These are phyloP conservation scores for Saccharata proteae DNA, from an alignment of 2,329 filamentous ascomycete genomes.

Conservation along the genomic window DNA sequence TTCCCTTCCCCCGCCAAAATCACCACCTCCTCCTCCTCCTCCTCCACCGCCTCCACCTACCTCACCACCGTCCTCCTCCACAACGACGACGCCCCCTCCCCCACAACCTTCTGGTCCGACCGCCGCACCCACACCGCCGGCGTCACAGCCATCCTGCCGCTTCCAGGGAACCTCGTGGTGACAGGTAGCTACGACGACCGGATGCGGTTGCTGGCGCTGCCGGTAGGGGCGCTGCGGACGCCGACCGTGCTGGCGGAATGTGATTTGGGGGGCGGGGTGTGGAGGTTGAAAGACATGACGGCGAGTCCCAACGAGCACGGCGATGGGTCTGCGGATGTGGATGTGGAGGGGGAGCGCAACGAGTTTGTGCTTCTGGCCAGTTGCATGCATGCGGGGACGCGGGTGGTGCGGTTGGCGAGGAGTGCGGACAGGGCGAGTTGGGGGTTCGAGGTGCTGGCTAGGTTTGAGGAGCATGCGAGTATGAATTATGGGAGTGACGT, in stretches of 20 bases:
- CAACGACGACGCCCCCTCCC: no score
- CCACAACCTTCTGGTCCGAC: no score
- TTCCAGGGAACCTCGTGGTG: constrained; percentile 48
- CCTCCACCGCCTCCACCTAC: not conserved
- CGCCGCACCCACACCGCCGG: constrained; percentile 62
- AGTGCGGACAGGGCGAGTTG: constrained; percentile 29
- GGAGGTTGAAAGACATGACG: constrained; percentile 59
- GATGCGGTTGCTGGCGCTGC: constrained; percentile 52
- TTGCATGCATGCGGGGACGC: constrained; percentile 83
- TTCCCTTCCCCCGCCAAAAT: not conserved
- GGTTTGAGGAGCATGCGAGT: constrained; percentile 76
- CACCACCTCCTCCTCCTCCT: no score
- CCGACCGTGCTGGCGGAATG: constrained; percentile 48
- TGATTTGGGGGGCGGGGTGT: constrained; percentile 70
- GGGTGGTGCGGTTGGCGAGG: constrained; percentile 43
- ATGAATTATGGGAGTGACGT: constrained; percentile 91
- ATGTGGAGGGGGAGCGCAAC: constrained; percentile 9
- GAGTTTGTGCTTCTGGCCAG: constrained; percentile 57
- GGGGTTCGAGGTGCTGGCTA: constrained; percentile 52
- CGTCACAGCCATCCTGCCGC: constrained; percentile 73
- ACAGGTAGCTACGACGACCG: constrained; percentile 90
- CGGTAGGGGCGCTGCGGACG: constrained; percentile 14
- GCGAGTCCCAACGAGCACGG: constrained; percentile 3
- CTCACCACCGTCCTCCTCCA: no score
- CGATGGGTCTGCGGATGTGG: constrained; percentile 10